Percentiles rank a stretch among this genome's conserved stretches.
Conservation (phyloP, 2,329 filamentous ascomycete species). For the Parascedosporium putredinis region DNA sequence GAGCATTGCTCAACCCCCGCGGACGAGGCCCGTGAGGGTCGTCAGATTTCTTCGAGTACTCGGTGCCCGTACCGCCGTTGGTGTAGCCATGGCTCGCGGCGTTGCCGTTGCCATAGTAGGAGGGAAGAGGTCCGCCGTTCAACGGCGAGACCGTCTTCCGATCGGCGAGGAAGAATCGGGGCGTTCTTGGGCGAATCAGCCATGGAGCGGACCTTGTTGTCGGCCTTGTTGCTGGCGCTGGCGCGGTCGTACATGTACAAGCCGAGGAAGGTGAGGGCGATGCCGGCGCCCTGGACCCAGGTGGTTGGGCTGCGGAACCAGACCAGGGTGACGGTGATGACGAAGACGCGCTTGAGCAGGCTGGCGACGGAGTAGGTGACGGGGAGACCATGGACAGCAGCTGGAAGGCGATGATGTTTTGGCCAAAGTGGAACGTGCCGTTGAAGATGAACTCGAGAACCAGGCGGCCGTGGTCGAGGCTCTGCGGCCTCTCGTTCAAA, state of each 20-base stretch:
- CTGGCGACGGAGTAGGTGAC: conserved; percentile 96
- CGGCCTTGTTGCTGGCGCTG: conserved; percentile 76
- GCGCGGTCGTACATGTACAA: conserved; percentile 94
- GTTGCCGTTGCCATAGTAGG: conserved; percentile 6
- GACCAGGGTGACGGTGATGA: conserved; percentile 86
- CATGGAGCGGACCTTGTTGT: conserved; percentile 66
- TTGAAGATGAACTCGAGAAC: conserved; percentile 92
- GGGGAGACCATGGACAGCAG: conserved; percentile 88
- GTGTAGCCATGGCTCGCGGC: conserved; percentile 29
- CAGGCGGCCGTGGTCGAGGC: conserved; percentile 64
- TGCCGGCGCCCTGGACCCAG: conserved; percentile 70
- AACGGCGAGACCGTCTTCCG: background rate
- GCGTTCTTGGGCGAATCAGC: conserved; percentile 21
- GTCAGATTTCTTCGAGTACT: conserved; percentile 45
- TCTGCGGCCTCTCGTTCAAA: conserved; percentile 46
- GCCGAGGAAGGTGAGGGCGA: conserved; percentile 79
- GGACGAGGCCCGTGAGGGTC: conserved; percentile 31
- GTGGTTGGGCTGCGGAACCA: conserved; percentile 95
- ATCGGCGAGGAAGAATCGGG: conserved; percentile 51
- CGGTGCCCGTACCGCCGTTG: conserved; percentile 31
- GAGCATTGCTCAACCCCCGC: conserved; percentile 31
- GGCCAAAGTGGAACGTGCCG: conserved; percentile 89
- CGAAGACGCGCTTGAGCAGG: conserved; percentile 93
- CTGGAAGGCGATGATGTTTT: conserved; percentile 91
- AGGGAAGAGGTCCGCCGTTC: background rate